phyloP scores from a whole-genome alignment of 2,329 filamentous ascomycete genomes.

The Talaromyces islandicus region DNA sequence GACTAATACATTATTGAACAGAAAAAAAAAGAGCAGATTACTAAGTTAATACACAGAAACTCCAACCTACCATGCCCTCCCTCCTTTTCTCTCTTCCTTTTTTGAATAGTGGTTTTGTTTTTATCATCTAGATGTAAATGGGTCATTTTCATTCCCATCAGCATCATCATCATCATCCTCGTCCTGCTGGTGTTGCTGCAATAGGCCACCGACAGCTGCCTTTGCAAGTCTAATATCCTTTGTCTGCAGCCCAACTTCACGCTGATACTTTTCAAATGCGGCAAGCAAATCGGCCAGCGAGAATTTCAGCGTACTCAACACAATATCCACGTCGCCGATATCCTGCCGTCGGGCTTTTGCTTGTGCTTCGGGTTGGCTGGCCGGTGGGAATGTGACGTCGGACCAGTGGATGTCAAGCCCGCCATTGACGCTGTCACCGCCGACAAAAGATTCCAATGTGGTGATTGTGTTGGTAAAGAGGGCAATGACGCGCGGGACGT shows the following conservation, averaged over 20 bases:
- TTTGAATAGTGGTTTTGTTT: neutral
- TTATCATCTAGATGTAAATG: neutral
- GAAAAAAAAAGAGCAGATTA: neutral
- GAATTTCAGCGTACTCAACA: constrained; percentile 59
- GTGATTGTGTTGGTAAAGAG: constrained; percentile 64
- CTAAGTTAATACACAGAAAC: neutral
- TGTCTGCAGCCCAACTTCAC: constrained; percentile 62
- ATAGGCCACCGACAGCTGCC: constrained; percentile 4
- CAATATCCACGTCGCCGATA: constrained; percentile 61
- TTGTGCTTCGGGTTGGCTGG: constrained; percentile 23
- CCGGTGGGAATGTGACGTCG: constrained; percentile 55
- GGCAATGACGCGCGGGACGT: constrained; percentile 68
- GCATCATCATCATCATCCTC: too few relatives aligned
- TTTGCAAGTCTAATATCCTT: constrained; percentile 57
- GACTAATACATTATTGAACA: neutral
- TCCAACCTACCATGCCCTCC: neutral
- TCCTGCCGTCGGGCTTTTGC: constrained; percentile 31
- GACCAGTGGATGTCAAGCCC: constrained; percentile 66
- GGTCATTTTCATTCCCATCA: too few relatives aligned
- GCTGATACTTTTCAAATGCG: constrained; percentile 69
- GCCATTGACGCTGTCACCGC: constrained; percentile 15
- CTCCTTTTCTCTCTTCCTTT: neutral
- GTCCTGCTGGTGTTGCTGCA: too few relatives aligned
- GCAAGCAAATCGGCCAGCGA: constrained; percentile 61
- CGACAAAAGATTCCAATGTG: constrained; percentile 65